A percentile compares a stretch with the other conserved stretches of the same genome.
These are phyloP conservation scores for Takashimella koratensis DNA, from an alignment of 1,284 basidiomycete species.

Conservation along the genomic window DNA sequence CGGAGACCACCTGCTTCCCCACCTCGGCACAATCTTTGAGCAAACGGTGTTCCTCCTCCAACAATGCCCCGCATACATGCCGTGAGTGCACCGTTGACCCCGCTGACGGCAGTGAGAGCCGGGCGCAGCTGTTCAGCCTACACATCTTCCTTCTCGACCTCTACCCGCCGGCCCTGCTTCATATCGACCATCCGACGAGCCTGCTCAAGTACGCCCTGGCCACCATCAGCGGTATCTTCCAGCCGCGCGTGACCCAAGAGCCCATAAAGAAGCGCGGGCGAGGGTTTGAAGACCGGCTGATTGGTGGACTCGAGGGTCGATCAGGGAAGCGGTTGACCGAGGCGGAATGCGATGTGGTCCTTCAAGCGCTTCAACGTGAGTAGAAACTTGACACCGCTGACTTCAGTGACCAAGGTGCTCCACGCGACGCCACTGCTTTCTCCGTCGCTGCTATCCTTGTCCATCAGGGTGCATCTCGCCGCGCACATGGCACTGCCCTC, in stretches of 20 bases:
- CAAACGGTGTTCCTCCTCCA: slow-evolving; percentile 43
- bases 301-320: slow-evolving; percentile 56
- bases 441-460: slow-evolving; percentile 60
- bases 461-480: slow-evolving; percentile 51
- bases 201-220: slow-evolving; percentile 36
- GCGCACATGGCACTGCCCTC: slow-evolving; percentile 25
- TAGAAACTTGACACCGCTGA: slow-evolving; percentile 7
- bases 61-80: slow-evolving; percentile 26
- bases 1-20: slow-evolving; percentile 43
- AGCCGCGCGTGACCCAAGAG: slow-evolving; percentile 7
- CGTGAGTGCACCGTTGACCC: slow-evolving; percentile 14
- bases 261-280: slow-evolving; percentile 66
- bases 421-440: slow-evolving; percentile 65
- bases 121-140: slow-evolving; percentile 30
- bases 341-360: slow-evolving; percentile 57
- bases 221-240: slow-evolving; percentile 27
- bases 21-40: slow-evolving; percentile 39
- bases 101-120: background rate
- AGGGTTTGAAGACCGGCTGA: slow-evolving; percentile 72
- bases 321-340: slow-evolving; percentile 54
- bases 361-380: slow-evolving; percentile 64
- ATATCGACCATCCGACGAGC: slow-evolving; percentile 36
- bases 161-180: slow-evolving; percentile 31
- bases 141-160: slow-evolving; percentile 33
- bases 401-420: slow-evolving; percentile 39